phyloP scores from a whole-genome alignment of 495 filamentous ascomycete genomes.

The Hypoxylon lenormandii region DNA sequence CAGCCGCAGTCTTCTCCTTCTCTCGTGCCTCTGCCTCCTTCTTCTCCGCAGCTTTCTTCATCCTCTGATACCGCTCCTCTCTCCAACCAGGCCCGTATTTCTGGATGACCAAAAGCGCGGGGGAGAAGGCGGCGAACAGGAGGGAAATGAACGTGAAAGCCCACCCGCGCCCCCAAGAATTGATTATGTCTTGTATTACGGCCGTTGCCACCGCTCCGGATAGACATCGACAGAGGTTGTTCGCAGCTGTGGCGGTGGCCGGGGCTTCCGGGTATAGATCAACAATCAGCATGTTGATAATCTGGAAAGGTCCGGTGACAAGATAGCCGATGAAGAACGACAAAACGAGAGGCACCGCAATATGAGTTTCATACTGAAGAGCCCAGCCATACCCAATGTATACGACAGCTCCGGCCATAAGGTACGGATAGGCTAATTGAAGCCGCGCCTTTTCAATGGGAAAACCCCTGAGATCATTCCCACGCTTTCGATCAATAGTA shows the following conservation, averaged over 20 bases:
- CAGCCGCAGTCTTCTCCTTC: slow-evolving; percentile 9
- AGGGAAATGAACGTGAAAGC: slow-evolving; percentile 61
- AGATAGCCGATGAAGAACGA: slow-evolving; percentile 67
- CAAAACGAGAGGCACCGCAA: slow-evolving; percentile 66
- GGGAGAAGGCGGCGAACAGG: slow-evolving; percentile 53
- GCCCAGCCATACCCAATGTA: slow-evolving; percentile 71
- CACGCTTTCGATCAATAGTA: slow-evolving; percentile 62
- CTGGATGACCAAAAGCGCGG: slow-evolving; percentile 54
- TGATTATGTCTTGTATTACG: slow-evolving; percentile 59
- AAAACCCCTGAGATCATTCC: slow-evolving; percentile 66
- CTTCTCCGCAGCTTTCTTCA: slow-evolving; percentile 38
- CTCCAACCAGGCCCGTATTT: slow-evolving; percentile 59
- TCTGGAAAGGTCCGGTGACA: slow-evolving; percentile 66
- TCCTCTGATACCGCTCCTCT: slow-evolving; percentile 51
- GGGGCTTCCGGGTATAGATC: slow-evolving; percentile 61
- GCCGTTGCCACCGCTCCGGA: slow-evolving; percentile 60
- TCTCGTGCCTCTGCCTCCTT: slow-evolving; percentile 42
- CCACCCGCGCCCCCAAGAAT: slow-evolving; percentile 60
- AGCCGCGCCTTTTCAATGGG: slow-evolving; percentile 75
- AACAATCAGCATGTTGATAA: slow-evolving; percentile 62
- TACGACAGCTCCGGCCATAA: slow-evolving; percentile 56
- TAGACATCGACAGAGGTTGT: slow-evolving; percentile 61
- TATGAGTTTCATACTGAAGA: slow-evolving; percentile 58
- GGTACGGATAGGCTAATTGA: slow-evolving; percentile 63
- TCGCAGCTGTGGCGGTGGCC: slow-evolving; percentile 62